Conservation (phyloP, 2,329 filamentous ascomycete genomes). For the Leptosphaerulina australis region DNA sequence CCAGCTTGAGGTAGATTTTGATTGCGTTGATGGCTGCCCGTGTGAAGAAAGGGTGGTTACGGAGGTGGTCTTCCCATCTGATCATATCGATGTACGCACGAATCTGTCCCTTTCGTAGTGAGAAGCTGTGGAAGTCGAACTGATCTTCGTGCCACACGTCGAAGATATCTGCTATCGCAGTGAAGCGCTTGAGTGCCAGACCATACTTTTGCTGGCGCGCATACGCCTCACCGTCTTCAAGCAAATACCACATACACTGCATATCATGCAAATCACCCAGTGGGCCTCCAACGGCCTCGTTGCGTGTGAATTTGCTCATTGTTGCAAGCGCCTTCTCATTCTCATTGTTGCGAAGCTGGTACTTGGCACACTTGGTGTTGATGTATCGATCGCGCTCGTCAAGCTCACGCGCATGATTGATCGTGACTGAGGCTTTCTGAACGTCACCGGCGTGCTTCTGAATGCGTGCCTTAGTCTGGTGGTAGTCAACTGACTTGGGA, state of each 20-base stretch:
- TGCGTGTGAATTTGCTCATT: constrained; percentile 91
- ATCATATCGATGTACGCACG: constrained; percentile 96
- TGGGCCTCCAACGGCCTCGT: constrained; percentile 85
- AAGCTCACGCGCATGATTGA: constrained; percentile 84
- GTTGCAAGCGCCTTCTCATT: constrained; percentile 85
- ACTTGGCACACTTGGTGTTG: constrained; percentile 98
- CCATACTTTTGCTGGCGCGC: constrained; percentile 80
- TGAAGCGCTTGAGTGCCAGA: constrained; percentile 90
- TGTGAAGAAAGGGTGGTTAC: constrained; percentile 92
- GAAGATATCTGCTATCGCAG: constrained; percentile 87
- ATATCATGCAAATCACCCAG: constrained; percentile 93
- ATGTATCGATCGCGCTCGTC: constrained; percentile 95
- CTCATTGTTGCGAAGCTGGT: constrained; percentile 90
- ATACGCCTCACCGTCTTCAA: constrained; percentile 91
- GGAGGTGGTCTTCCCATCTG: constrained; percentile 88
- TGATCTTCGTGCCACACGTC: constrained; percentile 98
- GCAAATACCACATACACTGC: constrained; percentile 98
- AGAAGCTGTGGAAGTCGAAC: constrained; percentile 98
- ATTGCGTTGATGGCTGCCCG: constrained; percentile 82
- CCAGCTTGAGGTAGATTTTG: constrained; percentile 76
- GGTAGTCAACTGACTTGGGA: constrained; percentile 83
- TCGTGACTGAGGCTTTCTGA: constrained; percentile 78
- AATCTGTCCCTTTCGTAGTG: constrained; percentile 93
- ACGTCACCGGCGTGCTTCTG: constrained; percentile 87
- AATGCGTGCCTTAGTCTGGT: constrained; percentile 95